Evolutionary conservation across 1,284 basidiomycete genomes (phyloP), one percentile per base, ranked within the genome.

Genomic region (Vanrija sp.): DNA sequence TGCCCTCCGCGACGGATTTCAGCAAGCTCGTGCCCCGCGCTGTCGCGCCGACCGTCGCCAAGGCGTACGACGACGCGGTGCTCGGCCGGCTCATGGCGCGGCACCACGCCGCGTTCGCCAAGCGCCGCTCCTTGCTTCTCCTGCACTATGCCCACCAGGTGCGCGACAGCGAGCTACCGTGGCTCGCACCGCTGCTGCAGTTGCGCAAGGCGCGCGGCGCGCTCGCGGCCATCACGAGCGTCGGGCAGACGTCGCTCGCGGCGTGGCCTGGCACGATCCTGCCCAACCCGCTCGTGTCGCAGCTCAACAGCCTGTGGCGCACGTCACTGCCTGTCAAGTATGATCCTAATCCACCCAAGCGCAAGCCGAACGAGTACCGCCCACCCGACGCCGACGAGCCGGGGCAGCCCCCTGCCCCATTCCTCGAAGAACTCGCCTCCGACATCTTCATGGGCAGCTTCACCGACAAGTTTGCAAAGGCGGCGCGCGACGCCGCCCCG

Each of bases 371-470:
- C 8, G 31, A 12, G 31, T n/a, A n/a, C n/a, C n/a, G n/a, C n/a
- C n/a, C n/a, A n/a, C n/a, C n/a, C n/a, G 12, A 31, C 9, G 31
- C 8, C 31, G 31, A 12, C 4, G 15, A 31, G 31, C 31, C 31
- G 15, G 12, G n/a, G n/a, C n/a, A 27, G 25, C 31, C 10, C 6
- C 9, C 31, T 14, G 39, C 39, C 3, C 41, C 44, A 6, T 35
- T 54, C 9, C 31, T 50, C 8, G 53, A 54, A 12, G 53, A 54
- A 31, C 44, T 50, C 15, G 53, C 53, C 0, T 44, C 48, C 6
- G 53, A 54, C 19, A 54, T 54, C 27, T 54, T 54, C 35, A 47
- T 50, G 44, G 48, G 53, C 31, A 18, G 24, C 22, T 54, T 54
- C 37, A 27, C 47, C 6, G 14, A 25, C 27, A 54, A 54, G 53